Evolutionary conservation across 768 basidiomycete genomes (phyloP).

Genomic region (Boletus fagicola): DNA sequence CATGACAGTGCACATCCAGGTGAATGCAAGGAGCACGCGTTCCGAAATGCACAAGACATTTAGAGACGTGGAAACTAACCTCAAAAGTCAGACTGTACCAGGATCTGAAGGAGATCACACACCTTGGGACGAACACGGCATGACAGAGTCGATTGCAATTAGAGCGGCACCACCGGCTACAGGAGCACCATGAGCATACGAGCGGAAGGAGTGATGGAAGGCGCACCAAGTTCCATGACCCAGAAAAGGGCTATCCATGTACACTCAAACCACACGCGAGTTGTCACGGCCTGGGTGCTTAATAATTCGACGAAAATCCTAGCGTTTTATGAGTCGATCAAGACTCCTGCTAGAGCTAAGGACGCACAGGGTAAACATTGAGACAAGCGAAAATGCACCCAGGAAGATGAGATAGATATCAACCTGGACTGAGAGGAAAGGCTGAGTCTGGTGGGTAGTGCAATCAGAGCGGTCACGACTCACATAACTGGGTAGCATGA

Average conservation of each 20-base stretch:
- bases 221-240: constrained; percentile 58
- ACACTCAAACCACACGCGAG: constrained; percentile 72
- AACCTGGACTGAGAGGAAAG: constrained; percentile 38
- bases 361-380: constrained; percentile 59
- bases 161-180: constrained; percentile 54
- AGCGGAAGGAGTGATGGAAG: neutral
- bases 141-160: constrained; percentile 38
- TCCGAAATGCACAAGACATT: constrained; percentile 47
- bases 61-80: neutral
- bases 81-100: neutral
- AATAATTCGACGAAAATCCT: constrained; percentile 61
- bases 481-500: constrained; percentile 39
- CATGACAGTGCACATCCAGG: constrained; percentile 48
- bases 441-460: constrained; percentile 7
- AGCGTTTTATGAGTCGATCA: constrained; percentile 3
- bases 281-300: constrained; percentile 48
- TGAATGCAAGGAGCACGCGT: constrained; percentile 55
- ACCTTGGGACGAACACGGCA: constrained; percentile 38
- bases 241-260: constrained; percentile 59
- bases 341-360: neutral
- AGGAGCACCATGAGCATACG: constrained; percentile 5
- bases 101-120: constrained; percentile 1
- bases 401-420: constrained; percentile 62
- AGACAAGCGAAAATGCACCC: constrained; percentile 54
- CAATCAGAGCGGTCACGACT: constrained; percentile 20